Evolutionary conservation across 345 rosid genomes (phyloP).

Genomic region (Gossypium raimondii): DNA sequence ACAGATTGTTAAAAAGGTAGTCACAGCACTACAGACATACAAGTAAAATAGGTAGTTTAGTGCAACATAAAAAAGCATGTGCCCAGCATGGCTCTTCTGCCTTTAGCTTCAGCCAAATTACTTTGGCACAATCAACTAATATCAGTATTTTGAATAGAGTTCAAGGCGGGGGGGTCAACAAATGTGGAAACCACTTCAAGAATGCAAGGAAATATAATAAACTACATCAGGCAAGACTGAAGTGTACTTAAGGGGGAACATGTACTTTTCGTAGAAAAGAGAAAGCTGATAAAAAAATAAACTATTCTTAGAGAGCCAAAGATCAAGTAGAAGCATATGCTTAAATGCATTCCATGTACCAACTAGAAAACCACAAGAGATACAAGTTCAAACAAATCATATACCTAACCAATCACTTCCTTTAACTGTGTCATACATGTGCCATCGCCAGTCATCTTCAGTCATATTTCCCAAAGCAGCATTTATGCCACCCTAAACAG

Average conservation of each 20-base stretch:
- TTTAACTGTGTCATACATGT: constrained; percentile 99
- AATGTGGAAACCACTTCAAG: background rate
- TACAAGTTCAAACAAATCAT: constrained; percentile 3
- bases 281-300: background rate
- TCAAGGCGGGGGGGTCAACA: background rate
- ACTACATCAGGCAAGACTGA: background rate
- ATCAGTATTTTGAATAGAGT: background rate
- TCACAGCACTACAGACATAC: background rate
- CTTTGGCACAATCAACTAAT: background rate
- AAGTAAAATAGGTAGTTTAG: background rate
- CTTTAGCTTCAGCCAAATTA: background rate
- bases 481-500: constrained; percentile 93
- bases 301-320: background rate
- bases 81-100: background rate
- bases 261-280: background rate
- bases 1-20: background rate
- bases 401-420: constrained; percentile 99
- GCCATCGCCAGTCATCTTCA: constrained; percentile 99
- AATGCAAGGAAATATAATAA: background rate
- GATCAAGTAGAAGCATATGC: background rate
- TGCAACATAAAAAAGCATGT: background rate
- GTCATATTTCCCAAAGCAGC: constrained; percentile 98
- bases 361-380: constrained; percentile 7
- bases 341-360: background rate
- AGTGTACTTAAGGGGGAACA: background rate